Evolutionary conservation across 371 early-diverging fungal genomes (phyloP), one percentile per base, ranked within the genome.

Genomic region (Mortierella sp.): DNA sequence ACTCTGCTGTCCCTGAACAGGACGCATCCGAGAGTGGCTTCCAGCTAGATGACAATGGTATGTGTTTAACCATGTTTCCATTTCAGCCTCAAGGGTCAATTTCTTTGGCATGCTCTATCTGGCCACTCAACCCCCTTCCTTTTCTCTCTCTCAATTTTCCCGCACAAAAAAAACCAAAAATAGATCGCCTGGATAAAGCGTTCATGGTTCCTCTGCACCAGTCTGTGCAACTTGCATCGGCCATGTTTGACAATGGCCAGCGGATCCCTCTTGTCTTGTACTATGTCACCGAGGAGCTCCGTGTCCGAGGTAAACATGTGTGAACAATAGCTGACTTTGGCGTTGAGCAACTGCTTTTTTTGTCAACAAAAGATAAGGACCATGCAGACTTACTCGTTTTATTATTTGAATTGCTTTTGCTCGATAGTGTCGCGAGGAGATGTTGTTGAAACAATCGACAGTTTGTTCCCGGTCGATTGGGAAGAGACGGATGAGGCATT

Each of bases 221-320:
- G 28, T 75, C 78, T 10, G 53, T 75, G 19, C 50, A 82, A n/a
- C n/a, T 82, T 19, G 82, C 82, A 9, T 78, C 78, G 8, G 78
- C 78, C 26, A 82, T 64, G 73, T 78, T 75, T 21, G 78, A 75
- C 14, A 72, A 72, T 51, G 75, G 78, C 51, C 43, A 71, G 8
- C 57, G 70, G 21, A 59, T 82, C 50, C 82, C 82, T 5, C 82
- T 82, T 26, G 48, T 74, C 13, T 26, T 82, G 13, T 78, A 78
- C 26, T 82, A 82, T 43, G 75, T 50, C 14, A 51, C 78, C 3
- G 78, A 78, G 21, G 78, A 82, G 44, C 74, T 78, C 26, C 59
- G 81, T 14, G 31, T 16, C 26, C 75, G 78, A 78, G 78, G 80
- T 80, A 73, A 46, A 54, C 44, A 70, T n/a, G 43, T 53, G 57